Evolutionary conservation across 2,329 filamentous ascomycete species (phyloP), one percentile per base, ranked within the genome.

Genomic region (Neodidymelliopsis sp.): DNA sequence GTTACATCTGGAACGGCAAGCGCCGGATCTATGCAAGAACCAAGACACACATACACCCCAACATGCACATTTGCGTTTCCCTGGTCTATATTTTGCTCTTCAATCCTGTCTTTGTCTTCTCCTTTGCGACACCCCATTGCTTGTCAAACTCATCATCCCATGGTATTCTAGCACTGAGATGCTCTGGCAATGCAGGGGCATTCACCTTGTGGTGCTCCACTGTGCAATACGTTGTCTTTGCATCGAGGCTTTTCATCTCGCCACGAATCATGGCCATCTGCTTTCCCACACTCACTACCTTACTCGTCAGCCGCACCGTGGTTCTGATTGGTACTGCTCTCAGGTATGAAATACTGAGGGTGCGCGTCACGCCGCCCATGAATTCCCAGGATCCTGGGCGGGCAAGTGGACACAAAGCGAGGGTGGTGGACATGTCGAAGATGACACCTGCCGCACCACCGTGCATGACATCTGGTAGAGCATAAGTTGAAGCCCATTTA

Each of bases 191-290:
- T 18, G 75, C 74, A 9, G 77, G 73, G 4, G 75, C 65, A 39
- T 74, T 73, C 9, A 81, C 78, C 53, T 82, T 82, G 61, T 82
- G 79, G 53, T 82, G 79, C 59, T 82, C 79, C 25, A 72, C 78
- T 1, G 78, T 80, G 41, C 75, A 78, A 55, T 78, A 81, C 5
- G 75, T 70, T 0, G 65, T 73, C 54, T 74, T 77, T 0, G 78
- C 77, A 58, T 82, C 79, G 12, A 74, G 59, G 40, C 74, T 79
- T 4, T 71, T 77, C 76, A 83, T 81, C 29, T 70, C 71, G 3
- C 77, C 79, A 7, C 74, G 70, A 29, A 81, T 77, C 69, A 81
- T 73, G 6, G 79, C 77, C 78, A 81, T 81, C 13, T 77, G 79
- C 53, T 72, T 74, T 9, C 79, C 80, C 12, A 75, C 72, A 35